These are phyloP conservation scores for Pseudocercospora cruenta DNA, from an alignment of 2,329 filamentous ascomycete genomes.

Conservation along the genomic window DNA sequence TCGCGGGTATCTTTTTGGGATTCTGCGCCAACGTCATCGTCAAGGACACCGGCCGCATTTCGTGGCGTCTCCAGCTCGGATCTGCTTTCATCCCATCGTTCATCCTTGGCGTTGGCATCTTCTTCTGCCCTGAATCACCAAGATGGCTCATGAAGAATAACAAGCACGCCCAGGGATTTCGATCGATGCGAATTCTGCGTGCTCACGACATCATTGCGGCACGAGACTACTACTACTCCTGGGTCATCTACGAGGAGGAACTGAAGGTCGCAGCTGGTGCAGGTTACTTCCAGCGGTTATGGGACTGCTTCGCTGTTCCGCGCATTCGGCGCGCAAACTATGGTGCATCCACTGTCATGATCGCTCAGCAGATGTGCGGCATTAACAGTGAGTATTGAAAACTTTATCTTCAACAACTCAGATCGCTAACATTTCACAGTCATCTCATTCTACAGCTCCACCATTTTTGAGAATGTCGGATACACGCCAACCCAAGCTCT, in stretches of 20 bases:
- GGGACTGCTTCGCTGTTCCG: conserved; percentile 55
- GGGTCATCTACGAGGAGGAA: conserved; percentile 43
- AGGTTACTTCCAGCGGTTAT: conserved; percentile 48
- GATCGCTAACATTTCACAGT: conserved; percentile 28
- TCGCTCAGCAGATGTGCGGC: conserved; percentile 42
- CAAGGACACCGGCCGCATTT: conserved; percentile 59
- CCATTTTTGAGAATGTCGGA: conserved; percentile 43
- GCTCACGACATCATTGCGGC: conserved; percentile 58
- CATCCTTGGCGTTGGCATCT: conserved; percentile 40
- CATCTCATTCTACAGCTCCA: conserved; percentile 44
- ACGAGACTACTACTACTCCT: conserved; percentile 58
- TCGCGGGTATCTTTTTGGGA: conserved; percentile 64
- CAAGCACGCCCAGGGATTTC: conserved; percentile 51
- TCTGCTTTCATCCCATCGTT: conserved; percentile 59
- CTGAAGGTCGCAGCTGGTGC: conserved; percentile 41
- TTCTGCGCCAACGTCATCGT: conserved; percentile 68
- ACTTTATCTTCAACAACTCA: background rate
- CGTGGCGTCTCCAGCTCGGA: conserved; percentile 71
- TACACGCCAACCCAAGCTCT: conserved; percentile 44
- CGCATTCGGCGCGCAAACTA: conserved; percentile 50
- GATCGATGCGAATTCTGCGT: conserved; percentile 53
- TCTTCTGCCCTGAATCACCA: conserved; percentile 49
- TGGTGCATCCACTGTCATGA: conserved; percentile 41
- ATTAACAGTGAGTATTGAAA: conserved; percentile 34
- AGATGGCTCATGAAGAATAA: conserved; percentile 56